These are phyloP conservation scores for Niveomyces coronatus DNA, from an alignment of 2,329 filamentous ascomycete species.

Conservation along the genomic window DNA sequence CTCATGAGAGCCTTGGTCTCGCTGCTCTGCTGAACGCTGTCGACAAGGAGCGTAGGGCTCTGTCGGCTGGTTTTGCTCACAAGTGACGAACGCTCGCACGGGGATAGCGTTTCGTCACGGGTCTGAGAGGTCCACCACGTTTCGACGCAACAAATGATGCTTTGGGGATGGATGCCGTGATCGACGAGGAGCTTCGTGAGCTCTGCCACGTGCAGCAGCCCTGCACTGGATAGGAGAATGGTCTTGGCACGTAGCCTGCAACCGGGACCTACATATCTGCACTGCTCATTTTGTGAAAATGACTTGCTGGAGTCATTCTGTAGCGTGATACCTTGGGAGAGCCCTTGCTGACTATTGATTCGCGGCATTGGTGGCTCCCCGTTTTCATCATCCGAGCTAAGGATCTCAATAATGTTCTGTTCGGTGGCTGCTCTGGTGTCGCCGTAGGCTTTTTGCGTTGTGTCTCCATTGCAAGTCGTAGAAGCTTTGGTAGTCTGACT, in stretches of 20 bases:
- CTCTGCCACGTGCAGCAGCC: background rate
- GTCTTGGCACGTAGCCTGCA: slow-evolving; percentile 3
- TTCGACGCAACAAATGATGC: slow-evolving; percentile 23
- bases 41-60: slow-evolving; percentile 29
- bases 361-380: background rate
- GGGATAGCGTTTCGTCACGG: background rate
- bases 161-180: slow-evolving; percentile 28
- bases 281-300: background rate
- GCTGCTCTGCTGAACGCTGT: slow-evolving; percentile 22
- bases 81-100: slow-evolving; percentile 1
- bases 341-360: background rate
- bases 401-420: background rate
- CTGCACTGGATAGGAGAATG: background rate
- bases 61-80: slow-evolving; percentile 10
- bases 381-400: slow-evolving; percentile 4
- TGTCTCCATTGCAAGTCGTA: too few species aligned
- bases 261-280: background rate
- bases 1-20: slow-evolving; percentile 24
- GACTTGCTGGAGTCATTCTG: background rate
- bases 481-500: background rate
- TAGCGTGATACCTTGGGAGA: background rate
- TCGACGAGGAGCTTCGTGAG: slow-evolving; percentile 21
- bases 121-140: slow-evolving; percentile 27
- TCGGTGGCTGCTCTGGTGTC: background rate
- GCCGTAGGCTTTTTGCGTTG: too few species aligned